Conservation (phyloP, 2,329 filamentous ascomycete genomes). For the Arthrinium phaeospermum region DNA sequence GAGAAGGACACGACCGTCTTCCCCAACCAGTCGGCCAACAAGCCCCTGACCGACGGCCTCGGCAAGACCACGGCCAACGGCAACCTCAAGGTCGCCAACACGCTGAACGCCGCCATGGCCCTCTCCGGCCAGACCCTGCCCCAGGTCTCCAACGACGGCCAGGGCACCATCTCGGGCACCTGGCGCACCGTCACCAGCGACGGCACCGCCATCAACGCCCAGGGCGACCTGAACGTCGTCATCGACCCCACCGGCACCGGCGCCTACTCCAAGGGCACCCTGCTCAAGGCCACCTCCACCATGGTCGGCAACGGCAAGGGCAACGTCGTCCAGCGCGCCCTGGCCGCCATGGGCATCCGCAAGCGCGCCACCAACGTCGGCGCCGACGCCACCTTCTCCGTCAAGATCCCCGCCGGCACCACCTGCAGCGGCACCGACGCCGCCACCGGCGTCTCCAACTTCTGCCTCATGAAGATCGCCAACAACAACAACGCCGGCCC, state of each 20-base stretch:
- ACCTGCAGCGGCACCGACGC: constrained; percentile 28
- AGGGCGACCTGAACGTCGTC: constrained; percentile 27
- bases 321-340: constrained; percentile 28
- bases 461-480: constrained; percentile 31
- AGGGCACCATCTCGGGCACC: constrained; percentile 28
- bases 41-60: constrained; percentile 25
- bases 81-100: constrained; percentile 24
- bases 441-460: constrained; percentile 22
- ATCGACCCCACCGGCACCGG: constrained; percentile 30
- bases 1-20: constrained; percentile 38
- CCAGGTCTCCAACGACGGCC: constrained; percentile 26
- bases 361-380: constrained; percentile 8
- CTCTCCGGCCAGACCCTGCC: constrained; percentile 30
- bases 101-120: constrained; percentile 25
- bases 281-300: constrained; percentile 26
- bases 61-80: constrained; percentile 31
- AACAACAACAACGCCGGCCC: constrained; percentile 29
- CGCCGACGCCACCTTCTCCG: neutral
- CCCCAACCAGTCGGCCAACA: constrained; percentile 22
- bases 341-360: constrained; percentile 26
- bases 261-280: constrained; percentile 25
- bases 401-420: constrained; percentile 28
- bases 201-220: constrained; percentile 23
- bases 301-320: constrained; percentile 26
- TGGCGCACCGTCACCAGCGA: constrained; percentile 31